Percentiles rank a stretch among this genome's conserved stretches.
phyloP scores from a whole-genome alignment of 108 stramenopile genomes.

The Nannochloropsis oceanica region DNA sequence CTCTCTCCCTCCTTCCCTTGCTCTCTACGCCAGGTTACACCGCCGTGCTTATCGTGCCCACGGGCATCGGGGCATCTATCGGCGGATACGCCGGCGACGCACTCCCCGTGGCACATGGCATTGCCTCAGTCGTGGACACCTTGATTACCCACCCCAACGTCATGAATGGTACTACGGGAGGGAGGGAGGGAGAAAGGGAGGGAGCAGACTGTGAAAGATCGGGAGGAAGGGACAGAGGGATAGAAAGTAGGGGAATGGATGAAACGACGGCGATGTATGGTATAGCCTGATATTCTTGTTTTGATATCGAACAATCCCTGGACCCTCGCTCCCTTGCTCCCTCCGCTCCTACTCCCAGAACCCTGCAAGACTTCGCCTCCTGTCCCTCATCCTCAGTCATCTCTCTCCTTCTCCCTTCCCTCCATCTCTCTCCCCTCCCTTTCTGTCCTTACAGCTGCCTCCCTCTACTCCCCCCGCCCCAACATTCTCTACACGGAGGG shows the following conservation, averaged over 20 bases:
- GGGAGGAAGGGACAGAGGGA: no score
- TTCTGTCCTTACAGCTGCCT: constrained; percentile 1
- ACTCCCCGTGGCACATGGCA: constrained; percentile 19
- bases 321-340: no score
- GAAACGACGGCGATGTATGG: no score
- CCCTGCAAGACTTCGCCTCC: no score
- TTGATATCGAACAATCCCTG: no score
- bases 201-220: no score
- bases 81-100: constrained; percentile 37
- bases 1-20: not conserved
- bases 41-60: constrained; percentile 32
- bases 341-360: no score
- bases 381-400: no score
- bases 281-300: no score
- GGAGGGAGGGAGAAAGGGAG: no score
- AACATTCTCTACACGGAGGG: constrained; percentile 36
- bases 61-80: constrained; percentile 32
- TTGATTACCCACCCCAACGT: constrained; percentile 35
- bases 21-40: constrained; percentile 4
- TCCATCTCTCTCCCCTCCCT: not conserved
- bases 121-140: constrained; percentile 25
- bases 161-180: constrained; percentile 14
- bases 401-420: not conserved
- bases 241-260: no score
- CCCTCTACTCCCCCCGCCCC: constrained; percentile 25